These are phyloP conservation scores for Tilletia indica DNA, from an alignment of 1,284 basidiomycete species.

Conservation along the genomic window DNA sequence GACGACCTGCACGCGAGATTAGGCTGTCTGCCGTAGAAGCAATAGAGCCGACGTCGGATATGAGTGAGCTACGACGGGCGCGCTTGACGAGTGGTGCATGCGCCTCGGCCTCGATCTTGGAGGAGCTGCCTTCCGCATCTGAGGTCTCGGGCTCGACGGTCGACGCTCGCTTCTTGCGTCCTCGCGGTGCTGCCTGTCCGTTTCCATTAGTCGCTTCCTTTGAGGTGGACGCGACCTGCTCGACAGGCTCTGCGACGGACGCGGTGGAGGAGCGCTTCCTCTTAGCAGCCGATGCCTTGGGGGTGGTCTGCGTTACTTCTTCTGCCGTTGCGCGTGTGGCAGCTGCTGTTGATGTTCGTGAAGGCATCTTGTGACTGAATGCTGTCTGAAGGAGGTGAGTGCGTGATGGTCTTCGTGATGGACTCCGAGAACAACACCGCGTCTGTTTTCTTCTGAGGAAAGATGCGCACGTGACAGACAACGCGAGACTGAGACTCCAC, in stretches of 20 bases:
- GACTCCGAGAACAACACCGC: background rate
- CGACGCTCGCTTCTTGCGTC: background rate
- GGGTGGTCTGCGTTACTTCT: no score
- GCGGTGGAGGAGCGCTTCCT: background rate
- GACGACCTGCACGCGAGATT: background rate
- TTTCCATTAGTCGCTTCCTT: no score
- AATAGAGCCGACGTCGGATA: background rate
- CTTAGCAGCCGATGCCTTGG: background rate
- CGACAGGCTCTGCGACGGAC: no score
- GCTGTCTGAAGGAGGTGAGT: background rate
- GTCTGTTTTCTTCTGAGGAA: no score
- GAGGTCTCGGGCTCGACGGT: background rate
- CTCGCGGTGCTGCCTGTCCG: background rate
- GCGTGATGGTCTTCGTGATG: background rate
- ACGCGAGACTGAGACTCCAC: no score
- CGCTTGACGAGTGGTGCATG: background rate
- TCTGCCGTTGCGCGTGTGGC: background rate
- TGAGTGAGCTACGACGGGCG: background rate
- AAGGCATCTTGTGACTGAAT: background rate
- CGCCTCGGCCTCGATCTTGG: no score
- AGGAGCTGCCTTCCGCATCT: background rate
- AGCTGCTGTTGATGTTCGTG: background rate
- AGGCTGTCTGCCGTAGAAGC: background rate
- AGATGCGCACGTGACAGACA: no score
- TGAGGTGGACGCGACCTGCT: no score